These are phyloP conservation scores for Bothriochloa decipiens DNA, from an alignment of 176 grass and related monocot species.

Conservation along the genomic window DNA sequence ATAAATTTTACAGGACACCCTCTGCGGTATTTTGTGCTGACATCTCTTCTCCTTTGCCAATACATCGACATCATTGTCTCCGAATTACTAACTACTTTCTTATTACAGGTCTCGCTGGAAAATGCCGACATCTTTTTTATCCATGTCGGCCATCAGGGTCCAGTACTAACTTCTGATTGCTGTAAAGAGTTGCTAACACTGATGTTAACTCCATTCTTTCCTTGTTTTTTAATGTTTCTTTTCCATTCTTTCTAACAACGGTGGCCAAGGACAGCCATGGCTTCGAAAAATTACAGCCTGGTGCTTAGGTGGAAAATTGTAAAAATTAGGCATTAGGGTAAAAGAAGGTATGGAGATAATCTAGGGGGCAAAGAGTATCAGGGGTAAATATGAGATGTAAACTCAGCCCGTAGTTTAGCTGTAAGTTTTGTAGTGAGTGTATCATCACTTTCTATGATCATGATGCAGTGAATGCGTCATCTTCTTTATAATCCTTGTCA, in stretches of 20 bases:
- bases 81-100: constrained; percentile 18
- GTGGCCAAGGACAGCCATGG: constrained; percentile 48
- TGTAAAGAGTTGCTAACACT: constrained; percentile 60
- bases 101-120: constrained; percentile 35
- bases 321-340: constrained; percentile 43
- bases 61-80: background rate
- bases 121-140: constrained; percentile 29
- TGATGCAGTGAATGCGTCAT: background rate
- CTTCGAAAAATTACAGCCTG: constrained; percentile 18
- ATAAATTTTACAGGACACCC: constrained; percentile 34
- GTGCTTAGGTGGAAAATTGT: constrained; percentile 35
- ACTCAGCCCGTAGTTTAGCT: background rate
- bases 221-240: constrained; percentile 28
- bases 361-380: background rate
- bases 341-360: constrained; percentile 11
- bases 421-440: constrained; percentile 37
- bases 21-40: constrained; percentile 30
- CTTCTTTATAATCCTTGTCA: background rate
- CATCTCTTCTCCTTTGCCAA: background rate
- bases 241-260: constrained; percentile 53
- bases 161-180: constrained; percentile 37
- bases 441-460: background rate
- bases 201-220: constrained; percentile 59
- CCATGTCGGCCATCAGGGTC: constrained; percentile 31
- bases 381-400: constrained; percentile 34